Evolutionary conservation across 108 stramenopile genomes (phyloP).

Genomic region (Skeletonema potamos): DNA sequence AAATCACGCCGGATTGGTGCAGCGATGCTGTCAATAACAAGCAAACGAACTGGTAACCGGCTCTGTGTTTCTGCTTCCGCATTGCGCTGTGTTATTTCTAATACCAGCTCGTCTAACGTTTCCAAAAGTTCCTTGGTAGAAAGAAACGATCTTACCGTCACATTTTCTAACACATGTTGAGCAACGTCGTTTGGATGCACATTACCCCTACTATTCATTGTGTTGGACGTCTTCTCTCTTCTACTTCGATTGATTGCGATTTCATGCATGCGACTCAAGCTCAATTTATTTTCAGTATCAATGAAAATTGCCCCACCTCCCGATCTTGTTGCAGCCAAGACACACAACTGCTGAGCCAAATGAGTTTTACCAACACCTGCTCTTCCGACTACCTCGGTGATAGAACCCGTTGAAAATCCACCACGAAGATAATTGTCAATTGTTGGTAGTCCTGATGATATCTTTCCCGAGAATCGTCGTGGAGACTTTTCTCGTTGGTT

Average conservation of each 20-base stretch:
- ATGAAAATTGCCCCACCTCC: constrained; percentile 71
- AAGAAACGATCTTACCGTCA: constrained; percentile 59
- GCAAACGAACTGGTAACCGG: constrained; percentile 61
- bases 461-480: constrained; percentile 14
- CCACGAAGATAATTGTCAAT: constrained; percentile 62
- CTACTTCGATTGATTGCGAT: constrained; percentile 35
- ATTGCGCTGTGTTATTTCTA: constrained; percentile 70
- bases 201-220: background rate
- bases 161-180: constrained; percentile 56
- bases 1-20: constrained; percentile 75
- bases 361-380: constrained; percentile 85
- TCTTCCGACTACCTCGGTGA: constrained; percentile 76
- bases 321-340: constrained; percentile 54
- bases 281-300: constrained; percentile 83
- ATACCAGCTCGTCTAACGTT: constrained; percentile 44
- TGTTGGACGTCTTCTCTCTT: background rate
- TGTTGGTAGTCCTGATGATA: constrained; percentile 59
- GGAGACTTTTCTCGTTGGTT: background rate
- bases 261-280: constrained; percentile 59
- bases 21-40: constrained; percentile 88
- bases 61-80: constrained; percentile 20
- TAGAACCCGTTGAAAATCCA: constrained; percentile 62
- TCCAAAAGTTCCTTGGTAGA: constrained; percentile 60
- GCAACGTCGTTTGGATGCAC: constrained; percentile 4
- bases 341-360: constrained; percentile 68